Evolutionary conservation across 129 eudicot species (phyloP).

Genomic region (Saposhnikovia divaricata): DNA sequence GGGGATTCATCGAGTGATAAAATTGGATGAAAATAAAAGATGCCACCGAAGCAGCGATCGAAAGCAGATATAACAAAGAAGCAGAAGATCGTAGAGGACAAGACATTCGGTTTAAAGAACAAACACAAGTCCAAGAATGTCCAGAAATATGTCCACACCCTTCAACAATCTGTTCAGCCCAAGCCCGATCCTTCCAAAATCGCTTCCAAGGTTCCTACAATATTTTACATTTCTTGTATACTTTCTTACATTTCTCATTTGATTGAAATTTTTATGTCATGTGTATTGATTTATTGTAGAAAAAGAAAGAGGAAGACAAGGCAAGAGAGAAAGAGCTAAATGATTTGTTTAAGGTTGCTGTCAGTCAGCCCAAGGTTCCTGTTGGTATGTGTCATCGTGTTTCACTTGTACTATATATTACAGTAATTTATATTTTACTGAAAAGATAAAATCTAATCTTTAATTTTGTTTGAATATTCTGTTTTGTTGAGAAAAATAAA

Average conservation of each 20-base stretch:
- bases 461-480: neutral
- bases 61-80: slow-evolving; percentile 77
- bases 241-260: neutral
- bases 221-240: neutral
- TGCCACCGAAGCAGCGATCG: slow-evolving; percentile 79
- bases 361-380: slow-evolving; percentile 90
- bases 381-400: slow-evolving; percentile 32
- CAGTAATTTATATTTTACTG: neutral
- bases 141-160: slow-evolving; percentile 74
- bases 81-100: slow-evolving; percentile 83
- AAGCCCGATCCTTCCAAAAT: slow-evolving; percentile 60
- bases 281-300: slow-evolving; percentile 22
- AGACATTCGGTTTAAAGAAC: slow-evolving; percentile 83
- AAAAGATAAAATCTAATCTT: too few species aligned
- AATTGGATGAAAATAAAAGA: slow-evolving; percentile 21
- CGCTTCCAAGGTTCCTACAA: slow-evolving; percentile 47
- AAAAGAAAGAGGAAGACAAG: slow-evolving; percentile 88
- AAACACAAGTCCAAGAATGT: slow-evolving; percentile 84
- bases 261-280: neutral
- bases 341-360: slow-evolving; percentile 77
- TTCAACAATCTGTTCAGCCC: slow-evolving; percentile 56
- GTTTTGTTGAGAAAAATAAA: neutral
- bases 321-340: slow-evolving; percentile 79
- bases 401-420: neutral
- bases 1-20: neutral